A percentile compares a stretch with the other conserved stretches of the same genome.
Evolutionary conservation across 331 rosid species (phyloP).

Genomic region (Malus hybrid): DNA sequence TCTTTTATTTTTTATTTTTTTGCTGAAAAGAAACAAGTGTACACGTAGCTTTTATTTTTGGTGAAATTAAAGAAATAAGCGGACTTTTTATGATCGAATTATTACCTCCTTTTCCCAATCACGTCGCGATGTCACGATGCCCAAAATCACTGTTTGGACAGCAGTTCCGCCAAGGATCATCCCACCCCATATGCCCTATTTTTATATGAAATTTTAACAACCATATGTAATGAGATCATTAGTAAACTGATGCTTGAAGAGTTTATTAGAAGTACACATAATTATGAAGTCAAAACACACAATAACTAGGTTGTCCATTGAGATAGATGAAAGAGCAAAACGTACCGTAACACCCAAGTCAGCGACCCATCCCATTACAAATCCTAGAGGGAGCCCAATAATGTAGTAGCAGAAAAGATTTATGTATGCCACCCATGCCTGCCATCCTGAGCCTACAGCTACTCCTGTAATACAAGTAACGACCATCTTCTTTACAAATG

Average conservation of each 20-base stretch:
- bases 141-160: constrained; percentile 8
- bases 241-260: not conserved
- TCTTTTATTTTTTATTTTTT: not conserved
- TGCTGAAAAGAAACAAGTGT: not conserved
- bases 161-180: constrained; percentile 24
- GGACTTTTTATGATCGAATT: not conserved
- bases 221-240: not conserved
- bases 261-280: not conserved
- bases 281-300: not conserved
- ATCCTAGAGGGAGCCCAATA: constrained; percentile 39
- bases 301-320: not conserved
- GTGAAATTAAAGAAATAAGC: not conserved
- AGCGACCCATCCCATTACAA: constrained; percentile 48
- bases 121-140: constrained; percentile 3
- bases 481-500: too few species aligned
- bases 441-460: constrained; percentile 24
- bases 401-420: too few species aligned
- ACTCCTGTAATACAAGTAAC: constrained; percentile 29
- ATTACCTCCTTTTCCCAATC: constrained; percentile 19
- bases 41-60: not conserved
- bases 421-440: too few species aligned
- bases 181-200: constrained; percentile 23
- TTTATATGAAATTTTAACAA: not conserved
- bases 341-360: constrained; percentile 44
- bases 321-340: not conserved